A percentile compares a stretch with the other conserved stretches of the same genome.
phyloP scores from a whole-genome alignment of 345 rosid species.

The Ailanthus altissimus region DNA sequence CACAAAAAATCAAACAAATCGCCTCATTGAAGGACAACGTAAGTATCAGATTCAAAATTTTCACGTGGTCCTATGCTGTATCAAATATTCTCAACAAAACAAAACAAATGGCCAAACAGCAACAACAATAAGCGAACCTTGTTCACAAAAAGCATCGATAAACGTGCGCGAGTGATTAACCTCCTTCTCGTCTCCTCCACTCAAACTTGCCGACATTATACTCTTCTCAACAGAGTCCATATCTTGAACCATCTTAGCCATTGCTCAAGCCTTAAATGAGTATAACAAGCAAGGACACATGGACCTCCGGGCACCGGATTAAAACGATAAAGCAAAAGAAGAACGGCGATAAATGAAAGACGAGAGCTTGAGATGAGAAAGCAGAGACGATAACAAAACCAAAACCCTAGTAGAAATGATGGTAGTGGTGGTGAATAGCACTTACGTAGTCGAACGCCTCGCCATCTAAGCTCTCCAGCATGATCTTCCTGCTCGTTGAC shows the following conservation, averaged over 20 bases:
- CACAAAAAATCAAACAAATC: not conserved
- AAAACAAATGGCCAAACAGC: not conserved
- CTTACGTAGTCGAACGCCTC: too few species aligned
- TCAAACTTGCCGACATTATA: constrained; percentile 14
- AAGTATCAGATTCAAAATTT: not conserved
- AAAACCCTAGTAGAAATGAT: constrained; percentile 42
- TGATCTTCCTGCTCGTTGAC: too few species aligned
- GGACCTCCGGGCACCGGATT: constrained; percentile 35
- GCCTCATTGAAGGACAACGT: not conserved
- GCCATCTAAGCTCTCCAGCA: too few species aligned
- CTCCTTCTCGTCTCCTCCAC: constrained; percentile 23
- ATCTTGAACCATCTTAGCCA: constrained; percentile 68
- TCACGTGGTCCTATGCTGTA: not conserved
- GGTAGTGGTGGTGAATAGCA: constrained; percentile 37
- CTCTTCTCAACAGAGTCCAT: constrained; percentile 39
- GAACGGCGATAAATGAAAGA: constrained; percentile 28
- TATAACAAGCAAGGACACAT: constrained; percentile 32
- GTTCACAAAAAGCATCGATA: constrained; percentile 64
- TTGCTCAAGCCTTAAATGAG: constrained; percentile 44
- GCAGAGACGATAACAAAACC: constrained; percentile 9
- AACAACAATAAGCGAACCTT: constrained; percentile 62
- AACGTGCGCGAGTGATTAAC: constrained; percentile 61
- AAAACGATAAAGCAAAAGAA: constrained; percentile 27
- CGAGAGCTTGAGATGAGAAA: constrained; percentile 18
- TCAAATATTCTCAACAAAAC: not conserved